A percentile compares a stretch with the other conserved stretches of the same genome.
phyloP scores from a whole-genome alignment of 2,329 filamentous ascomycete species.

The Ophiostoma quercus region DNA sequence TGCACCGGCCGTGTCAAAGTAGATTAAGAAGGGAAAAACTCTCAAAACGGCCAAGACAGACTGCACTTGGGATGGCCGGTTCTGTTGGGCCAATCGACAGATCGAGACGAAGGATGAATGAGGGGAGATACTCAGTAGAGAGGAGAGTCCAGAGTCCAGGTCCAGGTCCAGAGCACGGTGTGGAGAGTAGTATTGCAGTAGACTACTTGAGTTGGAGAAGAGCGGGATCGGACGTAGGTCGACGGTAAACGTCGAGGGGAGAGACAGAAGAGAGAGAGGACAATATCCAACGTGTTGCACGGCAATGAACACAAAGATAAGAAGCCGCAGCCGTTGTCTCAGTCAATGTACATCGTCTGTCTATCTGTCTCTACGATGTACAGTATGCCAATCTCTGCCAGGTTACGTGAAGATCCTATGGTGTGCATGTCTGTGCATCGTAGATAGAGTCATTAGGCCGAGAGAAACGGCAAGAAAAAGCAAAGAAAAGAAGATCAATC shows the following conservation, averaged over 20 bases:
- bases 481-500: neutral
- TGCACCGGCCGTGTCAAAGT: neutral
- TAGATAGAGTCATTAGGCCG: too few relatives aligned
- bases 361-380: neutral
- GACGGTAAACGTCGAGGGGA: neutral
- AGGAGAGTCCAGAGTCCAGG: neutral
- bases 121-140: neutral
- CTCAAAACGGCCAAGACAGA: neutral
- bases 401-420: neutral
- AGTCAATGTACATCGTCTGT: neutral
- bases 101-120: neutral
- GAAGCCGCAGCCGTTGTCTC: conserved; percentile 5
- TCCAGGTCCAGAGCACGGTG: neutral
- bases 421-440: neutral
- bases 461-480: neutral
- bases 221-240: neutral
- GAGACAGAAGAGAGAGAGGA: too few relatives aligned
- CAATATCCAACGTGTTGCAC: too few relatives aligned
- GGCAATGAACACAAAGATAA: conserved; percentile 11
- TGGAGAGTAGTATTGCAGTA: neutral
- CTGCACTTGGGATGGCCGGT: neutral
- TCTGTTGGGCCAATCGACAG: conserved; percentile 6
- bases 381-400: neutral
- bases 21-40: neutral
- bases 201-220: neutral